Evolutionary conservation across 805 yeast species (phyloP).

Genomic region (Yamadazyma tumulicola): DNA sequence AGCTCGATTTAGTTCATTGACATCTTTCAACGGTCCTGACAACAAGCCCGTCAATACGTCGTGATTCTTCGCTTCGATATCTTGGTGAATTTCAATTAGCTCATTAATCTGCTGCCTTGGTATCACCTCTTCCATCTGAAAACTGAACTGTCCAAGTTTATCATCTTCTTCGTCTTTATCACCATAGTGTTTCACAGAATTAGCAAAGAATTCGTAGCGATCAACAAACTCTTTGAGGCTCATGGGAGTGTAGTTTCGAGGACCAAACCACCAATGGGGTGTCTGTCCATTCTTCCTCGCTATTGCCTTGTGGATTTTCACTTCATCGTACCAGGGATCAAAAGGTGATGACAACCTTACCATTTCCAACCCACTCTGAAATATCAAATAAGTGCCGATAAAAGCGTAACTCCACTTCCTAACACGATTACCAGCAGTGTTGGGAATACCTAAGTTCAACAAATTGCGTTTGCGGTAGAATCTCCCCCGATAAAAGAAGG

Average conservation of each 20-base stretch:
- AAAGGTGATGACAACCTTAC: conserved; percentile 43
- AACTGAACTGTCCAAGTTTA: not conserved
- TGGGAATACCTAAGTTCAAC: conserved; percentile 9
- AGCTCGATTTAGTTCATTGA: conserved; percentile 36
- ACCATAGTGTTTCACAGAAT: not conserved
- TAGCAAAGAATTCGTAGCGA: conserved; percentile 16
- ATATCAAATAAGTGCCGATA: conserved; percentile 46
- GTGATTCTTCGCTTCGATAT: conserved; percentile 15
- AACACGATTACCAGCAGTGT: conserved; percentile 11
- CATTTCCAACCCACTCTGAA: conserved; percentile 54
- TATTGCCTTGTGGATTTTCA: conserved; percentile 47
- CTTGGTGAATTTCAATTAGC: conserved; percentile 21
- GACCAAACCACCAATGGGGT: conserved; percentile 66
- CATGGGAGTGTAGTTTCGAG: conserved; percentile 56
- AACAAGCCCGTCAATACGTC: conserved; percentile 18
- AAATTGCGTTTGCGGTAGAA: conserved; percentile 13
- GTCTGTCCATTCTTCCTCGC: conserved; percentile 48
- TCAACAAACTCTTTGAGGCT: conserved; percentile 30
- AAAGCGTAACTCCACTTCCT: conserved; percentile 15
- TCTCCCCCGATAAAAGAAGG: conserved; percentile 18
- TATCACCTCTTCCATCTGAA: not conserved
- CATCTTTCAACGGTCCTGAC: conserved; percentile 22
- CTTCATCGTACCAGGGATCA: conserved; percentile 77
- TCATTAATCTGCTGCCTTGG: not conserved
- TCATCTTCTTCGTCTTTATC: not conserved